These are phyloP conservation scores for Xylariaceae sp. DNA, from an alignment of 2,329 filamentous ascomycete genomes.

Conservation along the genomic window DNA sequence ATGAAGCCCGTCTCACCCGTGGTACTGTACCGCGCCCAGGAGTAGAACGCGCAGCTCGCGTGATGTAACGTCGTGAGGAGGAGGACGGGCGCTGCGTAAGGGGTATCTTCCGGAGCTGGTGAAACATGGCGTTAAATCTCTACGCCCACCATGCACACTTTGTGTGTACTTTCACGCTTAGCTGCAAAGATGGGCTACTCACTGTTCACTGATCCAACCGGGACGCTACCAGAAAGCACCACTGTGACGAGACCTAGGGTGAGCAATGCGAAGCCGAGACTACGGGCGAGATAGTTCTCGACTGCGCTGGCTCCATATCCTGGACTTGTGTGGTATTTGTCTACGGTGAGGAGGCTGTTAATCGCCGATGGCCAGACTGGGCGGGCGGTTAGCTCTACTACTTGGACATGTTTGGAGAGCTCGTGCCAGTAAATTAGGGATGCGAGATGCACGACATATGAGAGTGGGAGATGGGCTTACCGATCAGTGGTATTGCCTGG, in stretches of 20 bases:
- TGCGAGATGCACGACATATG: background rate
- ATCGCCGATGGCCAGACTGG: slow-evolving; percentile 28
- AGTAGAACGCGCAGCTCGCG: slow-evolving; percentile 58
- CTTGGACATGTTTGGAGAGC: background rate
- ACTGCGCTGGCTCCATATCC: slow-evolving; percentile 42
- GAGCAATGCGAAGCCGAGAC: slow-evolving; percentile 65
- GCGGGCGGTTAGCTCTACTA: too few relatives aligned
- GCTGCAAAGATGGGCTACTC: slow-evolving; percentile 10
- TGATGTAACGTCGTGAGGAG: slow-evolving; percentile 68
- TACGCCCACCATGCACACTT: too few relatives aligned
- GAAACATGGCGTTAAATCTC: too few relatives aligned
- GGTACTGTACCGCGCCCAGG: slow-evolving; percentile 65
- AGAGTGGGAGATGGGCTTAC: slow-evolving; percentile 8
- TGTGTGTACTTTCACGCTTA: too few relatives aligned
- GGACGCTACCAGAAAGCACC: slow-evolving; percentile 68
- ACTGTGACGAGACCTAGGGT: slow-evolving; percentile 62
- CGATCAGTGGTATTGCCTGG: slow-evolving; percentile 46
- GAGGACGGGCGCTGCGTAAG: slow-evolving; percentile 64
- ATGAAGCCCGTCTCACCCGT: slow-evolving; percentile 56
- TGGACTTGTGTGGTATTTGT: slow-evolving; percentile 2
- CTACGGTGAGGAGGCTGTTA: slow-evolving; percentile 38
- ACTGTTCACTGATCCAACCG: slow-evolving; percentile 54
- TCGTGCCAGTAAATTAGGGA: background rate
- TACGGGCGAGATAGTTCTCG: slow-evolving; percentile 72
- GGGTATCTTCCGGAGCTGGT: slow-evolving; percentile 41